Base-by-base conservation (phyloP, 805 yeast genomes). In the Cyberlindnera subsufficiens region DNA sequence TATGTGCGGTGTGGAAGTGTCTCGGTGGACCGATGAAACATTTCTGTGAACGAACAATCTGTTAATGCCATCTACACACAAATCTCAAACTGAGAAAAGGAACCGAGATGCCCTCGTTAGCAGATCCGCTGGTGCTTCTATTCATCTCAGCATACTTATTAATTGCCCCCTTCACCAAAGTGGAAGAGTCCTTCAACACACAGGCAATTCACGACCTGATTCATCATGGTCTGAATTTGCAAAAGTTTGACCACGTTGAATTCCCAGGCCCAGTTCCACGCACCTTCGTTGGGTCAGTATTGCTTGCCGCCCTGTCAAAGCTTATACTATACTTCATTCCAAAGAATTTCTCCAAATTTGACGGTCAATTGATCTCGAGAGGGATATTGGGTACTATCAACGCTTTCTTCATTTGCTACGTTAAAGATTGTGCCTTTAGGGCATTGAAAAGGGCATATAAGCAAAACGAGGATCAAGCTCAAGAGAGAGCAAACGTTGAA, bases 261-360 rank as follows among this genome's bases (percentile, higher is more conserved):
- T 91, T 87, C 59, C 95, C 96, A 0, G 97, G 97, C 2, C 90
- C 71, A 2, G 96, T 91, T 7, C 96, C 95, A 25, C 71, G 97
- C 42, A 77, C 96, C 0, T 90, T 89, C 55, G 56, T 86, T 11
- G 95, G 96, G 2, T 73, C 93, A 9, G 50, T 81, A 39, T 46
- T 77, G 1, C 46, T 87, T 11, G 70, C 86, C 0, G 56, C 56
- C 0, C 35, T 79, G 1, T 60, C 75, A 2, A 72, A 69, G 40
- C 75, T 76, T 0, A 45, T 68, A 13, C 44, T 54, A 5, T 16
- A 32, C n/a, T 37, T 44, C 14, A 11, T 51, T 14, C 51, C 51
- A 49, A 17, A 10, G 19, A 47, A 40, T 25, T 50, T 45, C 13
- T 68, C 77, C 9, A 78, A 78, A 48, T 44, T 77, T 14, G 70